Evolutionary conservation across 1,284 basidiomycete species (phyloP).

Genomic region (Apiotrichum veenhuisii): DNA sequence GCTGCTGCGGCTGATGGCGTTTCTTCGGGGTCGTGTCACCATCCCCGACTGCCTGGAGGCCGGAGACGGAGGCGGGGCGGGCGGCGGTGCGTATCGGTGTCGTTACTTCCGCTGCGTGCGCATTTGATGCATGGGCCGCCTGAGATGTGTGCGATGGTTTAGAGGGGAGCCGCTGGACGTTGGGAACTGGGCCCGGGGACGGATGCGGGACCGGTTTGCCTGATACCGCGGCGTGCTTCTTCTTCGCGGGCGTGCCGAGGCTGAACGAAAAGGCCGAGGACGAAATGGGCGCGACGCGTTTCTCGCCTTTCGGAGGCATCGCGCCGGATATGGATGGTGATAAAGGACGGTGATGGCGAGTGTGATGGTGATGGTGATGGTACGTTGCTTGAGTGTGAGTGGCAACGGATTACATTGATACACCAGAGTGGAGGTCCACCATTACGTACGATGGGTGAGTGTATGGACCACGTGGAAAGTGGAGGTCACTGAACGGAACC

Average conservation of each 20-base stretch:
- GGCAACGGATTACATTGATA: no score
- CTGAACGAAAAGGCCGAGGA: slow-evolving; percentile 31
- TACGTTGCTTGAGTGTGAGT: no score
- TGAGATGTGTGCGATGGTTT: no score
- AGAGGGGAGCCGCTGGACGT: no score
- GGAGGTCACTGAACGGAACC: slow-evolving; percentile 11
- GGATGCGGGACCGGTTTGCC: no score
- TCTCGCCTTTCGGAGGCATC: slow-evolving; percentile 7
- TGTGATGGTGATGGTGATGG: slow-evolving; percentile 2
- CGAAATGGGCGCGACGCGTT: slow-evolving; percentile 26
- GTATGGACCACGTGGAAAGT: neutral
- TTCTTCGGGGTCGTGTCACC: neutral
- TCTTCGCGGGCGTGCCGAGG: slow-evolving; percentile 23
- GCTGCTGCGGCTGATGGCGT: neutral
- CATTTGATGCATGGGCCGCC: neutral
- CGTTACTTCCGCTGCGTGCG: no score
- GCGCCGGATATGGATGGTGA: neutral
- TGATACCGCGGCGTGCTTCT: slow-evolving; percentile 14
- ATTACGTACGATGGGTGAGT: no score
- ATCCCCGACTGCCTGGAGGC: no score
- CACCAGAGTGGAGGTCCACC: neutral
- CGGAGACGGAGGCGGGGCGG: neutral
- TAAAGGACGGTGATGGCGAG: no score
- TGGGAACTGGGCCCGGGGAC: no score
- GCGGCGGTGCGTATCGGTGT: neutral